A percentile compares a stretch with the other conserved stretches of the same genome.
Evolutionary conservation across 768 basidiomycete species (phyloP).

Genomic region (Tremella mesenterica): DNA sequence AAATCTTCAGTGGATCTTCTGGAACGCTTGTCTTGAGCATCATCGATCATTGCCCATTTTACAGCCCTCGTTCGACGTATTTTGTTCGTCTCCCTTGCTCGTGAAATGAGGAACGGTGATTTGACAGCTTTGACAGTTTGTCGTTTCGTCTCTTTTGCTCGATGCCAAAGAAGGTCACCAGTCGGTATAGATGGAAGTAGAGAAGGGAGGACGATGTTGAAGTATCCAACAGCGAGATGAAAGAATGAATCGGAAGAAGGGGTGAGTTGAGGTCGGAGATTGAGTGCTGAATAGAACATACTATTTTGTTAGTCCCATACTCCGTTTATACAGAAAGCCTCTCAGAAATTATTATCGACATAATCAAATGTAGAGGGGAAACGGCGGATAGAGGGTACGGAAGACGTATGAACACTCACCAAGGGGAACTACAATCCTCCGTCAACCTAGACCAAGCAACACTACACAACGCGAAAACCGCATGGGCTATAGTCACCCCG

Average conservation of each 20-base stretch:
- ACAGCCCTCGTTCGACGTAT: conserved; percentile 57
- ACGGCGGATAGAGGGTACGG: not conserved
- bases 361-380: not conserved
- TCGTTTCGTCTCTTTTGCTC: conserved; percentile 58
- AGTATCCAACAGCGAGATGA: conserved; percentile 72
- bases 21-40: conserved; percentile 42
- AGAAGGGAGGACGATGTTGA: conserved; percentile 68
- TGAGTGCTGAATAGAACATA: conserved; percentile 80
- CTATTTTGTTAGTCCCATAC: conserved; percentile 41
- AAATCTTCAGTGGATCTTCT: not conserved
- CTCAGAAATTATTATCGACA: not conserved
- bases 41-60: conserved; percentile 66
- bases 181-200: conserved; percentile 52
- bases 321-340: not conserved
- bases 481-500: conserved; percentile 65
- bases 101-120: conserved; percentile 55
- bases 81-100: conserved; percentile 58
- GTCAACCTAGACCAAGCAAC: conserved; percentile 54
- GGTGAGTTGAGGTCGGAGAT: conserved; percentile 56
- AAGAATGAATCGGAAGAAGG: conserved; percentile 56
- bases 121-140: conserved; percentile 64
- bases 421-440: conserved; percentile 5
- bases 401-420: conserved; percentile 5
- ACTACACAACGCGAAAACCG: conserved; percentile 66
- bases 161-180: conserved; percentile 59